Evolutionary conservation across 768 basidiomycete genomes (phyloP).

Genomic region (Amanita subjunquillea): DNA sequence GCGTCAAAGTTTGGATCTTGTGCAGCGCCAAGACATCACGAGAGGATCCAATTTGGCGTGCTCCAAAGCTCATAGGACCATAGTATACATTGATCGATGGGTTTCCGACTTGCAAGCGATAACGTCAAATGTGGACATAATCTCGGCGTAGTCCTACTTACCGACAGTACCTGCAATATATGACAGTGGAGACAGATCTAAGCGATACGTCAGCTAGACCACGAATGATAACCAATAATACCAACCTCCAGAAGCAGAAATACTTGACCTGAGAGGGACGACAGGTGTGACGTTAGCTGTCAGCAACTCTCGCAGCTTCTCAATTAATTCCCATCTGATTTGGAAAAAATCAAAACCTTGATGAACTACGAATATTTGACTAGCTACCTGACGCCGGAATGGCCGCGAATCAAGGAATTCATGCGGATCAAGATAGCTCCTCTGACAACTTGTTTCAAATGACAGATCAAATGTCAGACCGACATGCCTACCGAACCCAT

Average conservation of each 20-base stretch:
- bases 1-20: slow-evolving; percentile 45
- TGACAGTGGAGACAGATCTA: slow-evolving; percentile 41
- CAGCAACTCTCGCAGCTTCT: slow-evolving; percentile 57
- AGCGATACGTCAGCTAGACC: slow-evolving; percentile 1
- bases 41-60: slow-evolving; percentile 42
- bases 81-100: slow-evolving; percentile 57
- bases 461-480: slow-evolving; percentile 17
- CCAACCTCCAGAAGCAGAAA: slow-evolving; percentile 68
- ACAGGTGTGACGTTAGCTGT: slow-evolving; percentile 54
- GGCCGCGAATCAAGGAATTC: slow-evolving; percentile 75
- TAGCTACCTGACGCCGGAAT: slow-evolving; percentile 57
- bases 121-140: background rate
- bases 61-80: slow-evolving; percentile 37
- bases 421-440: slow-evolving; percentile 72
- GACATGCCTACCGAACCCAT: slow-evolving; percentile 55
- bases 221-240: background rate
- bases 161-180: slow-evolving; percentile 63
- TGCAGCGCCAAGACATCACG: slow-evolving; percentile 39
- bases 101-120: slow-evolving; percentile 29
- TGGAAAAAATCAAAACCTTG: background rate
- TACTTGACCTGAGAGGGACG: slow-evolving; percentile 74
- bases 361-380: background rate
- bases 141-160: slow-evolving; percentile 10
- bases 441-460: slow-evolving; percentile 30
- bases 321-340: slow-evolving; percentile 56